Evolutionary conservation across 495 filamentous ascomycete species (phyloP), one percentile per base, ranked within the genome.

Genomic region (Antarctomyces pellizariae): DNA sequence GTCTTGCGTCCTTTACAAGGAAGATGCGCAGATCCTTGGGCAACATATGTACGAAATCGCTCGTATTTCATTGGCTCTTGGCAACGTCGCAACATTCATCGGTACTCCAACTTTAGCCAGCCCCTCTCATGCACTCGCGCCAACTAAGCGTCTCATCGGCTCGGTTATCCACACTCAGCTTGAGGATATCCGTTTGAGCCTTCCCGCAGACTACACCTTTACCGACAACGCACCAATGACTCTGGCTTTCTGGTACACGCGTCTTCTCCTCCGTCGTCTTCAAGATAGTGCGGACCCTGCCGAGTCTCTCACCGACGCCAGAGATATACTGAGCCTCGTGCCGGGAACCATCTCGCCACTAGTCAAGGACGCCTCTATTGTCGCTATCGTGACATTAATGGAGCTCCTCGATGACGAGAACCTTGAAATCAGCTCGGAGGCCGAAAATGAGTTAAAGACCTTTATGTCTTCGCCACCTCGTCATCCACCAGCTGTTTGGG

Each of bases 11-110:
- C 44, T 71, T 28, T 50, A 62, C 8, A 60, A 58, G 0, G 70
- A 72, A 31, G 66, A 86, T 41, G 56, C 62, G 37, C 45, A 54
- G 25, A 44, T 83, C 6, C 54, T 79, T 18, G 75, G 74, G 7
- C 60, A 71, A 7, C 52, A 53, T 24, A 55, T 67, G 3, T 77
- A 58, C 34, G 57, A 70, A 24, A 48, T 80, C 31, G 60, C 66
- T 15, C 61, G 76, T 82, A 65, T 57, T 23, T 54, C 48, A 27
- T 47, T 44, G 22, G 45, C 57, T 22, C 42, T 60, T 25, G 52
- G 49, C 6, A 53, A 56, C 29, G 30, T 54, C 16, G 43, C 52
- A 24, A 39, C 47, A 24, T 41, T 45, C 21, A 43, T 55, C 30
- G 43, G 44, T 15, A 36, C 46, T 41, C 8, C 28, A n/a, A n/a